phyloP scores from a whole-genome alignment of 2,329 filamentous ascomycete species.

The Epichloe glyceriae region DNA sequence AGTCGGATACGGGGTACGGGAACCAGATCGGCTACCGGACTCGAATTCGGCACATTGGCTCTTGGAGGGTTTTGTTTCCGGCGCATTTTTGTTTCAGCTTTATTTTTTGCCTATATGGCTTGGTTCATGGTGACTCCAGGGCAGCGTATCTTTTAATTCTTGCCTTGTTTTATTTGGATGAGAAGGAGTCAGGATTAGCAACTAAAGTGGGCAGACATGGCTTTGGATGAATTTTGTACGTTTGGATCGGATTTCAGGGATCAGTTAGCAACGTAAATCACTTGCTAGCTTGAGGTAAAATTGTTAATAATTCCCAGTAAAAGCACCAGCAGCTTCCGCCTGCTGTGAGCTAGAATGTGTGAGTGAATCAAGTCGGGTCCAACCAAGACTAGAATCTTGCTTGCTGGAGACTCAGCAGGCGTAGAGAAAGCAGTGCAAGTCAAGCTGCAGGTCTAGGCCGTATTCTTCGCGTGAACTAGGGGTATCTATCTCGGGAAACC shows the following conservation, averaged over 20 bases:
- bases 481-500: conserved; percentile 2
- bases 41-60: not conserved
- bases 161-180: conserved; percentile 2
- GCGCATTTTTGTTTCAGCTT: conserved; percentile 2
- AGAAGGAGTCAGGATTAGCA: conserved; percentile 4
- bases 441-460: not conserved
- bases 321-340: too few relatives aligned
- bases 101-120: not conserved
- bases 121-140: not conserved
- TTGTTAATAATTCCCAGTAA: not conserved
- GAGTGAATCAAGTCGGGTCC: too few relatives aligned
- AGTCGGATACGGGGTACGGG: not conserved
- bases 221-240: conserved; percentile 3
- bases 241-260: conserved; percentile 2
- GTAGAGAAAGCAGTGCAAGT: not conserved
- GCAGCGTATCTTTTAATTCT: not conserved
- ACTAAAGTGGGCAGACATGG: not conserved
- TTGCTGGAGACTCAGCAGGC: too few relatives aligned
- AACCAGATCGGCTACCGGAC: not conserved
- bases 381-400: too few relatives aligned
- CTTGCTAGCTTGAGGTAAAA: not conserved
- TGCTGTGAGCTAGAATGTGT: too few relatives aligned
- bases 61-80: not conserved
- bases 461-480: not conserved
- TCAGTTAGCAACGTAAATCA: not conserved